Evolutionary conservation across 768 basidiomycete species (phyloP), one percentile per base, ranked within the genome.

Genomic region (Floccularia luteovirens): DNA sequence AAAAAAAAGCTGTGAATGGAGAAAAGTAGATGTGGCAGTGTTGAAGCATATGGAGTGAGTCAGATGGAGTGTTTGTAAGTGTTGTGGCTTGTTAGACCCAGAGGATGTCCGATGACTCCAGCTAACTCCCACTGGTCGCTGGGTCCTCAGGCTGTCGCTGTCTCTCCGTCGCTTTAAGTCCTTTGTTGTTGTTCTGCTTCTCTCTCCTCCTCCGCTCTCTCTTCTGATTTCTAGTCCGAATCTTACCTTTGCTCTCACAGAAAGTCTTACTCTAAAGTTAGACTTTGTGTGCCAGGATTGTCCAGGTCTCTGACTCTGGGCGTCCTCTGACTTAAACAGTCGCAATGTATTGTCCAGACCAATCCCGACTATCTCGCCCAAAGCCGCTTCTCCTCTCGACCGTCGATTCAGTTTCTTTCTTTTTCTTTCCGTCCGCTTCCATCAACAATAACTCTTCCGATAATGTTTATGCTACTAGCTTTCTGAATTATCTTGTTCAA

Each of bases 291-390:
- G n/a, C n/a, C 50, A 45, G 64, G 67, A 67, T 69, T 45, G 59
- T 61, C 60, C 72, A 67, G 61, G 64, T 69, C 62, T 16, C 54
- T 59, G 58, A 51, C 51, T 66, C 49, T 58, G 63, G 63, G 50
- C 56, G 51, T 64, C 66, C 66, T 50, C 43, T 53, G 25, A 54
- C 55, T 45, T 32, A 51, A 41, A 42, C 46, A 50, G 41, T 52
- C 59, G 52, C 58, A 53, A 79, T 79, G 77, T 67, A 45, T 45
- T 51, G 51, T 10, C 27, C 42, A 31, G 33, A 19, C 36, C 36
- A 35, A 43, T 48, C 52, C 35, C 48, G 48, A 43, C 50, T 49
- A 28, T 39, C 57, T 52, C 53, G 55, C 51, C 50, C 49, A 31
- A 48, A 47, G 46, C 44, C 48, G 35, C 20, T 48, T 34, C 21